Base-by-base conservation (phyloP, 345 rosid species). In the Viola odorata region DNA sequence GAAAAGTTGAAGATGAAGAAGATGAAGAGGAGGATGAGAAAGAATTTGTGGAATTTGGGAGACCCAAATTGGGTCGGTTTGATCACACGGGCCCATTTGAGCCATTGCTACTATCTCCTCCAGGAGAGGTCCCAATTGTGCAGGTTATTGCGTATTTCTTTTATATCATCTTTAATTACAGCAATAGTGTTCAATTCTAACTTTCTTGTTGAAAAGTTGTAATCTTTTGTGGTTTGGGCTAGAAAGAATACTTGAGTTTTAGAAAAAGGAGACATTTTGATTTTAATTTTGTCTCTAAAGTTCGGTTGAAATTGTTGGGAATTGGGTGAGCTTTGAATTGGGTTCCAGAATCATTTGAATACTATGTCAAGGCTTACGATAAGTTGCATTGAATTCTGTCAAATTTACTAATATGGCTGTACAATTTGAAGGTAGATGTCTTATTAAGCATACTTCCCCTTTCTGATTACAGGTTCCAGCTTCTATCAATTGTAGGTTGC, bases 401-500 rank as follows among this genome's bases (percentile, higher is more conserved):
- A n/a, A n/a, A n/a, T n/a, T n/a, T n/a, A n/a, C n/a, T n/a, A n/a
- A n/a, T n/a, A n/a, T n/a, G n/a, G n/a, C n/a, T n/a, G n/a, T n/a
- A n/a, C n/a, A n/a, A n/a, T n/a, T n/a, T n/a, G n/a, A n/a, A n/a
- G n/a, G n/a, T n/a, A n/a, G n/a, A n/a, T n/a, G n/a, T n/a, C n/a
- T n/a, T n/a, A n/a, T n/a, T n/a, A n/a, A n/a, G n/a, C n/a, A n/a
- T n/a, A n/a, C n/a, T n/a, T 32, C 6, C 3, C 37, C 37, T 37
- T 14, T 47, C 39, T 62, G 37, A 59, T 69, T 61, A 70, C 69
- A 92, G 96, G 97, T 87, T 37, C 94, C 96, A 37, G 80, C 97
- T 53, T 83, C 95, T 56, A 91, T 91, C 53, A 89, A 91, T 71
- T 85, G 86, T 70, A 79, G 96, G 72, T 71, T 89, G 85, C 96